These are phyloP conservation scores for Protoeuglena noctilucae DNA, from an alignment of 139 green algal genomes.

Conservation along the genomic window DNA sequence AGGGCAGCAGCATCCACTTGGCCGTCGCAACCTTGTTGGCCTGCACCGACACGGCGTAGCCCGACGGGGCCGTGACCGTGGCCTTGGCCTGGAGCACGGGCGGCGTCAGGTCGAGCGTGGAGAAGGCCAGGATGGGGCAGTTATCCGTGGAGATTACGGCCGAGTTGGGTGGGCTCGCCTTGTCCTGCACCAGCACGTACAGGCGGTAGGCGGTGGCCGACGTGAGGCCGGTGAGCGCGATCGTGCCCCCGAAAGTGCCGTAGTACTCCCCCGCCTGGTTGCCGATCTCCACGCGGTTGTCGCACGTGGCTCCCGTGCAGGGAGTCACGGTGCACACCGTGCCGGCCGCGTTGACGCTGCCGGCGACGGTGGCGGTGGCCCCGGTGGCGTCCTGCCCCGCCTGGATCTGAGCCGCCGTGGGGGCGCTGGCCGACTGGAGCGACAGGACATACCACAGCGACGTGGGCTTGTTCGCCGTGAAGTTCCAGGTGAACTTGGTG, in stretches of 20 bases:
- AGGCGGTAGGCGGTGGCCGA: neutral
- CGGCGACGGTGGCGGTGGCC: neutral
- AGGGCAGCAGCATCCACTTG: no score
- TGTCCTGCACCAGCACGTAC: neutral
- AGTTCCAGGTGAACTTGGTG: neutral
- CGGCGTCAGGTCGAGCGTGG: neutral
- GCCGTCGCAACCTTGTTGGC: no score
- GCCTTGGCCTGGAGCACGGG: no score
- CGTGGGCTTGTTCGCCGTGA: neutral
- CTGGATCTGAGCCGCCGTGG: neutral
- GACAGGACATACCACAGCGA: neutral
- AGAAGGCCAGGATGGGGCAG: neutral
- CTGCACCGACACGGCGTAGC: no score
- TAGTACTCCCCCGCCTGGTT: neutral
- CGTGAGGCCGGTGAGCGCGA: neutral
- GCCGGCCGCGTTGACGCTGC: neutral
- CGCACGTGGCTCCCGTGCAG: neutral
- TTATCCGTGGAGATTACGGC: neutral
- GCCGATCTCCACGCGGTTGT: neutral
- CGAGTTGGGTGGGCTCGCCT: no score
- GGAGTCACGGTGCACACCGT: neutral
- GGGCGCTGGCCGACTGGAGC: no score
- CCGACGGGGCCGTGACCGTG: no score
- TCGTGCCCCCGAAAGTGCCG: neutral
- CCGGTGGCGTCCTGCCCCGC: neutral